A percentile compares a stretch with the other conserved stretches of the same genome.
Conservation (phyloP, 495 filamentous ascomycete genomes). For the Hyaloscypha finlandica region DNA sequence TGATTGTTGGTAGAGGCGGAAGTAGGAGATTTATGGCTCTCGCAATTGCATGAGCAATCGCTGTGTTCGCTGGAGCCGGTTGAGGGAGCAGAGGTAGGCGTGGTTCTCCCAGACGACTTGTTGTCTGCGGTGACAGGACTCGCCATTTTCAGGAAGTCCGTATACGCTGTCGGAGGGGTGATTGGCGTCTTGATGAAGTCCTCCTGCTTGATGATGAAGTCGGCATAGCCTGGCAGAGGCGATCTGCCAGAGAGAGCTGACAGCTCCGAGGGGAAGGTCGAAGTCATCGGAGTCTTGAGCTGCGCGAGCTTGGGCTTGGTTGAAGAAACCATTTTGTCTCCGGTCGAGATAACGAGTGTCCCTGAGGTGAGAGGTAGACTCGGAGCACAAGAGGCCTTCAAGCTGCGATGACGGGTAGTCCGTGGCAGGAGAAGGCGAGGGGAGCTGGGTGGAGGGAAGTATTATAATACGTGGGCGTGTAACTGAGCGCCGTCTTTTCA, state of each 20-base stretch:
- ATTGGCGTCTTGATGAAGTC: conserved; percentile 73
- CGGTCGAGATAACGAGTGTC: conserved; percentile 29
- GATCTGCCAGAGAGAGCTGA: conserved; percentile 49
- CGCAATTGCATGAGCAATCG: conserved; percentile 57
- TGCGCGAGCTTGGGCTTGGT: conserved; percentile 68
- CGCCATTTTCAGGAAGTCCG: conserved; percentile 79
- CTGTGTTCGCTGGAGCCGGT: conserved; percentile 52
- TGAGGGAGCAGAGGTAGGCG: conserved; percentile 52
- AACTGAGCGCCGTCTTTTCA: conserved; percentile 23
- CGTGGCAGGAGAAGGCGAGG: conserved; percentile 35
- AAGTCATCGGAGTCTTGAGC: conserved; percentile 76
- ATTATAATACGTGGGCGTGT: conserved; percentile 34
- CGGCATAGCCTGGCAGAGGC: conserved; percentile 54
- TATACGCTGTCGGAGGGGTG: conserved; percentile 88
- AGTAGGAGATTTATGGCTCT: conserved; percentile 45
- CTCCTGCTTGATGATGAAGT: conserved; percentile 53
- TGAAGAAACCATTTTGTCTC: conserved; percentile 47
- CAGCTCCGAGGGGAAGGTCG: conserved; percentile 80
- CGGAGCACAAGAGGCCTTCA: conserved; percentile 35
- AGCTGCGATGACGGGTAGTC: conserved; percentile 42
- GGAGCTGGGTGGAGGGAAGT: conserved; percentile 29
- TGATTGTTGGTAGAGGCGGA: conserved; percentile 43
- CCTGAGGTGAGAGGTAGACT: conserved; percentile 48
- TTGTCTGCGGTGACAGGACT: conserved; percentile 40
- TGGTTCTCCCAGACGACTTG: conserved; percentile 36